Evolutionary conservation across 2,329 filamentous ascomycete genomes (phyloP).

Genomic region (Fusarium concolor): DNA sequence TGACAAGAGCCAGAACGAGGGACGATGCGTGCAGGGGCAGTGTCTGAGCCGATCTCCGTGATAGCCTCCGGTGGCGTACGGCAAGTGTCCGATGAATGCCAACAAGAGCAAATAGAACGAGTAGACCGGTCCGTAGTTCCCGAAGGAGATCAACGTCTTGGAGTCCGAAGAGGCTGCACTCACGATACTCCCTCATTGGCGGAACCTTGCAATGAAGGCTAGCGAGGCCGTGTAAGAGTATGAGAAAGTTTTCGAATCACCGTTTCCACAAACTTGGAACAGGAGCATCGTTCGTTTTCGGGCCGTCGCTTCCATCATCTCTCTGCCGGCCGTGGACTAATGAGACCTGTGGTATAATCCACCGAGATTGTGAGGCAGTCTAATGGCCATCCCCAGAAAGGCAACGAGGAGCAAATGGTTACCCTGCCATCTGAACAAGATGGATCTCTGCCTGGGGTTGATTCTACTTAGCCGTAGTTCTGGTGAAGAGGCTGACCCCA

Average conservation of each 20-base stretch:
- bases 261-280: constrained; percentile 15
- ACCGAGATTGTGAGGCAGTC: constrained; percentile 21
- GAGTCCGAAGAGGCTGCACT: constrained; percentile 34
- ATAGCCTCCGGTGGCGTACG: constrained; percentile 13
- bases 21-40: constrained; percentile 9
- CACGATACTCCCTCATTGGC: constrained; percentile 27
- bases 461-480: constrained; percentile 30
- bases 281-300: constrained; percentile 18
- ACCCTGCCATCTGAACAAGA: constrained; percentile 26
- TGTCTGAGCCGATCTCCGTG: constrained; percentile 17
- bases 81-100: constrained; percentile 7
- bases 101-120: constrained; percentile 3
- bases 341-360: constrained; percentile 3
- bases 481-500: constrained; percentile 11
- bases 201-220: background rate
- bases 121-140: constrained; percentile 34
- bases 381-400: constrained; percentile 14
- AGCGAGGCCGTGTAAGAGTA: constrained; percentile 2
- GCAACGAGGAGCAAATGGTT: constrained; percentile 15
- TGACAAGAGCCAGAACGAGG: constrained; percentile 4
- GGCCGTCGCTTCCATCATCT: constrained; percentile 40
- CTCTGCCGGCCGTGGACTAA: constrained; percentile 19
- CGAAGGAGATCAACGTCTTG: constrained; percentile 12
- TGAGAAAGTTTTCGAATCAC: background rate
- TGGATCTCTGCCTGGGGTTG: constrained; percentile 17